phyloP scores from a whole-genome alignment of 306 rosid species.

The Psophocarpus tetragonolobus region DNA sequence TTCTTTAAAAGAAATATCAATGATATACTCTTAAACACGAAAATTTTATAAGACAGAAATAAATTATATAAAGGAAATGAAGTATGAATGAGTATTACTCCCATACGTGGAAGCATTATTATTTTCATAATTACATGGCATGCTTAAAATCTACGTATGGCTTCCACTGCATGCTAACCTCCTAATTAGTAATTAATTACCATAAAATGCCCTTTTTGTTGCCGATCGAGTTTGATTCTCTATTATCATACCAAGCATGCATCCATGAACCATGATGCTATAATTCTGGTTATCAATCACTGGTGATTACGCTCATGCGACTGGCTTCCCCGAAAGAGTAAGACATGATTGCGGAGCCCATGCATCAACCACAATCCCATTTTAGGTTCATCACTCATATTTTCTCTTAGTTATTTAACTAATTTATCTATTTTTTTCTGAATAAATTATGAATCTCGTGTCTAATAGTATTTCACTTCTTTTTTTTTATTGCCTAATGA shows the following conservation, averaged over 20 bases:
- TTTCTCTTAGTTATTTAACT: too few species aligned
- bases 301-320: not conserved
- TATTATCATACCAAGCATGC: not conserved
- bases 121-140: slow-evolving; percentile 10
- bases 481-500: too few species aligned
- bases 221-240: not conserved
- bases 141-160: slow-evolving; percentile 22
- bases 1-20: not conserved
- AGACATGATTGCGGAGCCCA: not conserved
- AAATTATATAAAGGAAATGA: not conserved
- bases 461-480: too few species aligned
- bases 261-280: too few species aligned
- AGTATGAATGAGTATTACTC: not conserved
- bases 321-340: not conserved
- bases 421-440: too few species aligned
- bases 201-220: not conserved
- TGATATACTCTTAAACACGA: not conserved
- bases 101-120: slow-evolving; percentile 28
- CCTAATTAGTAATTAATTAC: not conserved
- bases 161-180: not conserved
- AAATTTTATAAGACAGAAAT: not conserved
- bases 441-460: too few species aligned
- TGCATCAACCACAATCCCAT: not conserved
- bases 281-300: not conserved
- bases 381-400: too few species aligned